Conservation (phyloP, 2,329 filamentous ascomycete genomes). For the Phyllosticta citriasiana region DNA sequence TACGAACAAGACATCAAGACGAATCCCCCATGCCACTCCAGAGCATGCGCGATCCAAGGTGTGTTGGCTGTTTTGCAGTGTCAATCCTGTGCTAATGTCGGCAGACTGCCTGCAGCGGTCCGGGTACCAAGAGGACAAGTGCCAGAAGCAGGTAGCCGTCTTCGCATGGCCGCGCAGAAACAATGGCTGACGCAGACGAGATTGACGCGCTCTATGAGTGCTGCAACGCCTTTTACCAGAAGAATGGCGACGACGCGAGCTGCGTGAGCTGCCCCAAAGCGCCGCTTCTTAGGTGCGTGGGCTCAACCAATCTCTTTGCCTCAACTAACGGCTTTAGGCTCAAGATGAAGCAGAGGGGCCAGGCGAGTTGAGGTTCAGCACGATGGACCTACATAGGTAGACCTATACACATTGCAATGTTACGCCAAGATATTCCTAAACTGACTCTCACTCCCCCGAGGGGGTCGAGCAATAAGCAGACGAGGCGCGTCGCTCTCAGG, state of each 20-base stretch:
- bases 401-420: conserved; percentile 22
- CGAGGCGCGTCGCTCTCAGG: conserved; percentile 69
- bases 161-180: neutral
- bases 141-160: conserved; percentile 46
- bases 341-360: conserved; percentile 72
- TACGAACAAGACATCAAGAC: conserved; percentile 58
- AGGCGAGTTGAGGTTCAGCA: conserved; percentile 13
- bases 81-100: conserved; percentile 9
- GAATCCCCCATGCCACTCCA: conserved; percentile 74
- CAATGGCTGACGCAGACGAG: conserved; percentile 31
- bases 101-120: conserved; percentile 76
- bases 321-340: conserved; percentile 33
- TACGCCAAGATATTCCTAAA: conserved; percentile 29
- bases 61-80: conserved; percentile 14
- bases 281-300: conserved; percentile 50
- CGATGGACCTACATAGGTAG: neutral
- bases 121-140: conserved; percentile 77
- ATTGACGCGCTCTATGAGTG: conserved; percentile 88
- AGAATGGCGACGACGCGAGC: conserved; percentile 64
- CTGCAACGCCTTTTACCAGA: conserved; percentile 78
- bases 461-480: conserved; percentile 41
- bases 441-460: conserved; percentile 35
- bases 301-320: neutral
- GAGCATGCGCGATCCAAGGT: conserved; percentile 91
- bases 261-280: conserved; percentile 81